These are phyloP conservation scores for Cucumis cinereus DNA, from an alignment of 306 rosid species.

Conservation along the genomic window DNA sequence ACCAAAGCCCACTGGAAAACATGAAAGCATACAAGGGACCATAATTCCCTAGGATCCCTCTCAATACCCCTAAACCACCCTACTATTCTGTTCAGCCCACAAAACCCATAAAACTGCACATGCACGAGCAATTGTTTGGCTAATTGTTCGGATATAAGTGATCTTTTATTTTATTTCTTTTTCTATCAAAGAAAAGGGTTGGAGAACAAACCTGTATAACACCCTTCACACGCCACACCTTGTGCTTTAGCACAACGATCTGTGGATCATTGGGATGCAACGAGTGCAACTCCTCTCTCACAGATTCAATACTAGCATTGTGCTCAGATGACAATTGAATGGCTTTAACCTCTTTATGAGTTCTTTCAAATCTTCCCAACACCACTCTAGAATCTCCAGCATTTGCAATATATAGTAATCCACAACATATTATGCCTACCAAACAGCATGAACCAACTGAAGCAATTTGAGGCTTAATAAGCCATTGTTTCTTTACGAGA, in stretches of 20 bases:
- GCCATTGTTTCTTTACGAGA: slow-evolving; percentile 69
- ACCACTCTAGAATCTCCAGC: slow-evolving; percentile 97
- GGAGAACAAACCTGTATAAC: slow-evolving; percentile 61
- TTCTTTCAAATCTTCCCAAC: slow-evolving; percentile 51
- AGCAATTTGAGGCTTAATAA: slow-evolving; percentile 60
- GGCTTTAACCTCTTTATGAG: slow-evolving; percentile 52
- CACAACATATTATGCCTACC: slow-evolving; percentile 65
- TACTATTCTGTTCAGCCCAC: too few species aligned
- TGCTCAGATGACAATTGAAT: slow-evolving; percentile 82
- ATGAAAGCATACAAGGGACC: too few species aligned
- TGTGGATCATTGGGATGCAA: slow-evolving; percentile 93
- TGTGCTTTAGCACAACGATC: slow-evolving; percentile 78
- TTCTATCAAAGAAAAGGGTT: not conserved
- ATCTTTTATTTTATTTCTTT: too few species aligned
- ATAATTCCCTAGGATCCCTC: too few species aligned
- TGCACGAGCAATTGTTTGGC: too few species aligned
- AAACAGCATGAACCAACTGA: slow-evolving; percentile 93
- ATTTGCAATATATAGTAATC: slow-evolving; percentile 75
- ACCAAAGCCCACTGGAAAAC: too few species aligned
- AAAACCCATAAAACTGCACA: too few species aligned
- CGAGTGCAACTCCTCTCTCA: slow-evolving; percentile 63
- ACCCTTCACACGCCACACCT: slow-evolving; percentile 99
- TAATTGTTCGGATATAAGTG: not conserved
- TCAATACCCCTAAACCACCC: too few species aligned
- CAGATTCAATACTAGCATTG: slow-evolving; percentile 78